Base-by-base conservation (phyloP, 371 early-diverging fungal species). In the Zychaea mexicana region DNA sequence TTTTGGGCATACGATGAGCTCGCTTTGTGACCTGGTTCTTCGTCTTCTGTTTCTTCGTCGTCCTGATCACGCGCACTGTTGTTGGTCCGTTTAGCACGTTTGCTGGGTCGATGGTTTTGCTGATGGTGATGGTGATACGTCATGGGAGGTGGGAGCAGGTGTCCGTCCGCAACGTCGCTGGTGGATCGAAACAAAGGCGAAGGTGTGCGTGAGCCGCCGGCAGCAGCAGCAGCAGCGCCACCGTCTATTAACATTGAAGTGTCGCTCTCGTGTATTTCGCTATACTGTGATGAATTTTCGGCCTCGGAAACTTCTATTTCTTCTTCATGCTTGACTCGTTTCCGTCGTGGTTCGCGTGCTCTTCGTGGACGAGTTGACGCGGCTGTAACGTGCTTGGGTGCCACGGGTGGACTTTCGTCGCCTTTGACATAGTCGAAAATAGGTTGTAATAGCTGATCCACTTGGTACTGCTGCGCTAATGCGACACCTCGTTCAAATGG, bases 401-500 rank as follows among this genome's bases (percentile, higher is more conserved):
- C 84, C 22, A 73, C 55, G 12, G 84, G 84, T 7, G 84, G 84
- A 33, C 79, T 69, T 27, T 61, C 22, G 53, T 63, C 66, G 45
- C 77, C 69, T 57, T 72, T 31, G 13, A 57, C 59, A 60, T 77
- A 84, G 15, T 77, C 70, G 9, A 84, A 67, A 8, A 84, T 57
- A 2, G 82, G 82, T 59, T 68, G 61, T 12, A 84, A 64, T 2
- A 79, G 17, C n/a, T 74, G 53, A 32, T 74, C 64, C 3, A 84
- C 84, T 33, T 77, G 64, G 62, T 81, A 84, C 32, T 74, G 70
- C 54, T 74, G 49, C 22, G 90, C 90, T 1, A 97, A 73, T 53
- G 85, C 79, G 21, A 90, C 81, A 8, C 92, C 96, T 6, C 94
- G 84, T 21, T 88, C 88, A 68, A 90, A 92, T 0, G 97, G 97